Evolutionary conservation across 306 rosid species (phyloP), one percentile per base, ranked within the genome.

Genomic region (Medicago ruthenica): DNA sequence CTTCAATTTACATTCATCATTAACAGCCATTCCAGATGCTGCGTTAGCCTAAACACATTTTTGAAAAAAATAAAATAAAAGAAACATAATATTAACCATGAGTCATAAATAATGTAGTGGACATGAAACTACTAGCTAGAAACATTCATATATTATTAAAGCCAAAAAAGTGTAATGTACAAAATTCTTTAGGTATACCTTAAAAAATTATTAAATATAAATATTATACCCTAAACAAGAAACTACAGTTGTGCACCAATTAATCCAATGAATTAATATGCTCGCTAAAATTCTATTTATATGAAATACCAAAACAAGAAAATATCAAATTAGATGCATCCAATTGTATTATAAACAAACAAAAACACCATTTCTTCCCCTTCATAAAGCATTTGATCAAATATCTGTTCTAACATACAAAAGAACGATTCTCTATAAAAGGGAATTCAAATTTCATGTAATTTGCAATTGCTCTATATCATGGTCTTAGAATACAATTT

Each of bases 11-110:
- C 91, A 87, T 13, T 85, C 89, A 76, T 85, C 91, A 68, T 6
- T 31, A 22, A 87, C 89, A 4, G 86, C 87, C 84, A 87, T 87
- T 75, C 91, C 91, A 80, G 91, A 87, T 5, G 80, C 80, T 0
- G 91, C 75, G 72, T 87, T 87, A 8, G 91, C 91, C 91, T 87
- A 63, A 60, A 40, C 11, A 48, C 54, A 61, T 65, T 40, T 36
- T 31, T 67, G 2, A 36, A 44, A 14, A 9, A 62, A 13, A 12
- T 27, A 17, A 17, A 6, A 1, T 63, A 17, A 44, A 36, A 9
- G 5, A 70, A 44, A 1, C 5, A 64, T 39, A 8, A 39, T 6
- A 61, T 61, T 61, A 66, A 67, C 18, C 37, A 67, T 42, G 13
- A 42, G 71, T 21, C 22, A 48, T 48, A 48, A 48, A 48, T 48